These are phyloP conservation scores for Dipodascus albidus DNA, from an alignment of 805 yeast genomes.

Conservation along the genomic window DNA sequence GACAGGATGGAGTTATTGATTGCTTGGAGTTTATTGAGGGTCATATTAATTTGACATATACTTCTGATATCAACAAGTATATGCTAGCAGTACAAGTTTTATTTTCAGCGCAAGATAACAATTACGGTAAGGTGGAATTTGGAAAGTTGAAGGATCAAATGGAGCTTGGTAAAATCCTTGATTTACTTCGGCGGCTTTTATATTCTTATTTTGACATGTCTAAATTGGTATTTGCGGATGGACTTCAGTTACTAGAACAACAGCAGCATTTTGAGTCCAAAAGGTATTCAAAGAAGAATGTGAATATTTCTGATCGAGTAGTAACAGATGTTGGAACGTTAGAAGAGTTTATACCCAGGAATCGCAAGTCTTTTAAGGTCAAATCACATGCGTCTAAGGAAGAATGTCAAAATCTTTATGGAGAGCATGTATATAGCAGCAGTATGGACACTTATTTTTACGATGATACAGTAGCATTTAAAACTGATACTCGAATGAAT, in stretches of 20 bases:
- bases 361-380: background rate
- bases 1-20: background rate
- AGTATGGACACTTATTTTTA: background rate
- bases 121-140: background rate
- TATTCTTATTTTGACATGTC: background rate
- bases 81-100: background rate
- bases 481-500: background rate
- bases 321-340: background rate
- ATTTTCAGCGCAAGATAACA: background rate
- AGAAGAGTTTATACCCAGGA: background rate
- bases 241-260: background rate
- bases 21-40: background rate
- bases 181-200: background rate
- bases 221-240: background rate
- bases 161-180: background rate
- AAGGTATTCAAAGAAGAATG: background rate
- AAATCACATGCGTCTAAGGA: background rate
- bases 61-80: background rate
- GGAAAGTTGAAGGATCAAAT: background rate
- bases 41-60: background rate
- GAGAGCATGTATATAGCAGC: background rate
- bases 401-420: background rate
- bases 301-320: background rate
- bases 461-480: background rate
- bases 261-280: background rate